These are phyloP conservation scores for Serendipita sp. DNA, from an alignment of 768 basidiomycete species.

Conservation along the genomic window DNA sequence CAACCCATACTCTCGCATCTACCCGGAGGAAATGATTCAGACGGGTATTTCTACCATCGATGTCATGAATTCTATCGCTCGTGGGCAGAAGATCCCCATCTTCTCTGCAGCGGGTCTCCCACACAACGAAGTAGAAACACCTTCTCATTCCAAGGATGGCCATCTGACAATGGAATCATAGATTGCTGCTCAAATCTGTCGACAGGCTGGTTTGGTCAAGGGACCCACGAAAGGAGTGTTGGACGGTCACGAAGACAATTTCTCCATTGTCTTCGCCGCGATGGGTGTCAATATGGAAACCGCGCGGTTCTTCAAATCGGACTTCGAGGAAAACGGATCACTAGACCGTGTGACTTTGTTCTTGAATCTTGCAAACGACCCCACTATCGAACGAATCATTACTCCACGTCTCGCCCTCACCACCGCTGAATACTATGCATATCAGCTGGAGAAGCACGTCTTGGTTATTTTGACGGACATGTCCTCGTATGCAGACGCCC, in stretches of 20 bases:
- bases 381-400: constrained; percentile 98
- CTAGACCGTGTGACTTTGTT: constrained; percentile 95
- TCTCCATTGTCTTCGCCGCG: constrained; percentile 97
- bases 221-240: constrained; percentile 93
- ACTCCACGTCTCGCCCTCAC: constrained; percentile 96
- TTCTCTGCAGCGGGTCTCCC: constrained; percentile 98
- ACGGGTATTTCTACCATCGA: constrained; percentile 99
- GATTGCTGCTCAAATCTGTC: constrained; percentile 99
- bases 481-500: constrained; percentile 93
- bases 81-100: constrained; percentile 99
- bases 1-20: constrained; percentile 95
- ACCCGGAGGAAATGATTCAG: constrained; percentile 99
- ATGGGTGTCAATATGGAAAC: constrained; percentile 99
- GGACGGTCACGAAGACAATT: constrained; percentile 99
- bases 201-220: constrained; percentile 95
- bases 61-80: constrained; percentile 96
- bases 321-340: constrained; percentile 97
- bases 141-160: neutral
- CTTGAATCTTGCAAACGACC: constrained; percentile 97
- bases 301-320: constrained; percentile 97
- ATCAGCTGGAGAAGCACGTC: constrained; percentile 98
- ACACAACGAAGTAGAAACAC: constrained; percentile 73
- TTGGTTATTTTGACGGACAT: constrained; percentile 98
- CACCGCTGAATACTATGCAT: constrained; percentile 98
- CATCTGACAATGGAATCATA: constrained; percentile 20